Evolutionary conservation across 2,329 filamentous ascomycete genomes (phyloP).

Genomic region (Penicillium sp.): DNA sequence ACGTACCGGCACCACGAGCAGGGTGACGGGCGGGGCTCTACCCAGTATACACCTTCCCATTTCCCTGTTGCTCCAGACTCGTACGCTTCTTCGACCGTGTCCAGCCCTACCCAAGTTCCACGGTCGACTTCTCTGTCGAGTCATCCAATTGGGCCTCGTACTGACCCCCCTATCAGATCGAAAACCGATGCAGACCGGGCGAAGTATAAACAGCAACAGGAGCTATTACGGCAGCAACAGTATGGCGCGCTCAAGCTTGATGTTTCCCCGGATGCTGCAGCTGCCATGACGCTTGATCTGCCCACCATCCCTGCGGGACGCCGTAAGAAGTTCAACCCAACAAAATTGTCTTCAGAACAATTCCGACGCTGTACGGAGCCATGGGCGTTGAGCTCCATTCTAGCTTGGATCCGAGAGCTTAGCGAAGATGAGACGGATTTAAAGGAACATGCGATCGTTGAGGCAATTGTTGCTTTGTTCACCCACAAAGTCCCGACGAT

Average conservation of each 20-base stretch:
- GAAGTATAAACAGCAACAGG: conserved; percentile 48
- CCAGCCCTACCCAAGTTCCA: conserved; percentile 45
- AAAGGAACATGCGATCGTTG: conserved; percentile 72
- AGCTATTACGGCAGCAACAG: conserved; percentile 46
- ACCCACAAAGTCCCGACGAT: conserved; percentile 93
- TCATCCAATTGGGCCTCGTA: conserved; percentile 66
- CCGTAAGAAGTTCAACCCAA: conserved; percentile 73
- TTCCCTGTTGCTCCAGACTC: too few relatives aligned
- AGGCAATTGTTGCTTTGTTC: conserved; percentile 80
- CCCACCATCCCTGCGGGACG: conserved; percentile 72
- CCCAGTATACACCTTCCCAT: too few relatives aligned
- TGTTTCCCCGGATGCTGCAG: too few relatives aligned
- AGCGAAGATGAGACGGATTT: conserved; percentile 85
- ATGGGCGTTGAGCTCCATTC: conserved; percentile 84
- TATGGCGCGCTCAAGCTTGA: too few relatives aligned
- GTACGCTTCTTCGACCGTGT: too few relatives aligned
- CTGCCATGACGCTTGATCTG: conserved; percentile 62
- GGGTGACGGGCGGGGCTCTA: conserved; percentile 39
- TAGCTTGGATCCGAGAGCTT: conserved; percentile 77
- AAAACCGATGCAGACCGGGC: conserved; percentile 79
- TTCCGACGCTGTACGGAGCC: conserved; percentile 79
- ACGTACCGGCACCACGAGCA: conserved; percentile 50
- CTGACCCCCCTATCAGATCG: conserved; percentile 75
- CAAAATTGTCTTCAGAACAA: conserved; percentile 72
- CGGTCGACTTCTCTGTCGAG: conserved; percentile 75